Evolutionary conservation across 352 stramenopile genomes (phyloP).

Genomic region (Lagenidium giganteum): DNA sequence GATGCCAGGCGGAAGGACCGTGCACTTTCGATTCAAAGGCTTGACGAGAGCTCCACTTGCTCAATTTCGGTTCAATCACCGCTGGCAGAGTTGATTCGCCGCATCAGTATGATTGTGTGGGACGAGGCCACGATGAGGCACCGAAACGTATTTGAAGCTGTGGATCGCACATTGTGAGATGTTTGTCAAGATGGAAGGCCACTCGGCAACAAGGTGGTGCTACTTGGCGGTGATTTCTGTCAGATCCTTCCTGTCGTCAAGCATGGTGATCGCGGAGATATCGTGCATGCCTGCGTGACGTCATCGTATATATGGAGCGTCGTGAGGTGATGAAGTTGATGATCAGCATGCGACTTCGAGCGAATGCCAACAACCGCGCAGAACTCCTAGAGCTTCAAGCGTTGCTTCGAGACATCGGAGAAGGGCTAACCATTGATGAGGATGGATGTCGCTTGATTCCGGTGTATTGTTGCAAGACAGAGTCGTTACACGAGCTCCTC

Average conservation of each 20-base stretch:
- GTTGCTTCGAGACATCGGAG: too few species aligned
- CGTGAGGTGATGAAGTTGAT: background rate
- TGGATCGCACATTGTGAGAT: background rate
- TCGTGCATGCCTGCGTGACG: background rate
- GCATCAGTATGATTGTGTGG: slow-evolving; percentile 1
- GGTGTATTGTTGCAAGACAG: too few species aligned
- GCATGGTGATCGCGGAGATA: background rate
- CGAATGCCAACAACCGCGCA: too few species aligned
- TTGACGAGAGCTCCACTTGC: slow-evolving; percentile 3
- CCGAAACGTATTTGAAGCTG: slow-evolving; percentile 2
- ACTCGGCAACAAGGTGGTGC: slow-evolving; percentile 2
- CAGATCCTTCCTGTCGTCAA: slow-evolving; percentile 8
- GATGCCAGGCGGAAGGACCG: slow-evolving; percentile 19
- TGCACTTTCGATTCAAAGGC: slow-evolving; percentile 23
- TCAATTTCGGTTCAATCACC: background rate
- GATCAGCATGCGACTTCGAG: background rate
- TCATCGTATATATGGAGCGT: background rate
- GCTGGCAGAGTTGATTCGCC: background rate
- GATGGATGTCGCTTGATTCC: too few species aligned
- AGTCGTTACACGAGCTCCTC: too few species aligned
- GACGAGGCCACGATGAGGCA: slow-evolving; percentile 8
- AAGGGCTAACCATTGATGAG: too few species aligned
- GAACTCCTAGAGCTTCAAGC: too few species aligned
- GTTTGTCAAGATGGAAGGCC: background rate
- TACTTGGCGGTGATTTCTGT: slow-evolving; percentile 2